A percentile compares a stretch with the other conserved stretches of the same genome.
phyloP scores from a whole-genome alignment of 768 basidiomycete species.

The Dacryopinax primogenitus region DNA sequence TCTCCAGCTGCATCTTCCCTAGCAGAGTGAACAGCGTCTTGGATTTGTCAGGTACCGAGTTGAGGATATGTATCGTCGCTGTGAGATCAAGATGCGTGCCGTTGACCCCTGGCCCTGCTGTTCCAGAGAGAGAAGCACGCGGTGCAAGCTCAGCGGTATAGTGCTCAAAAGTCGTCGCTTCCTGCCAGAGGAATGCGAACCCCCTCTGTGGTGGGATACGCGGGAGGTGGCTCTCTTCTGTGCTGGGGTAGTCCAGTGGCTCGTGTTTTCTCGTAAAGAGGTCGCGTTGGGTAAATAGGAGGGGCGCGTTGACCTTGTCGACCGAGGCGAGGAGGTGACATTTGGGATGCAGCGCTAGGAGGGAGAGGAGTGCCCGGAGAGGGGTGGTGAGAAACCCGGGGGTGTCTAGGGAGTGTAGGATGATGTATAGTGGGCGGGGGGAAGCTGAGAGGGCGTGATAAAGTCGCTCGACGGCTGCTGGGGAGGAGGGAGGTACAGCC shows the following conservation, averaged over 20 bases:
- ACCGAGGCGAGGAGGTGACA: conserved; percentile 77
- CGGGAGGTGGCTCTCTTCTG: conserved; percentile 17
- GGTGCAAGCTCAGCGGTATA: conserved; percentile 60
- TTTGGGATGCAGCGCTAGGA: conserved; percentile 57
- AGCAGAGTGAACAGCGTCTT: conserved; percentile 19
- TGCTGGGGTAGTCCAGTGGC: conserved; percentile 12
- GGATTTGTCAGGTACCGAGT: conserved; percentile 30
- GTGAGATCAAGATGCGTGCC: conserved; percentile 27
- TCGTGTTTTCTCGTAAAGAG: conserved; percentile 36
- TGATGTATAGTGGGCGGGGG: conserved; percentile 48
- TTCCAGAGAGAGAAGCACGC: conserved; percentile 14
- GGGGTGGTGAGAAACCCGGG: conserved; percentile 51
- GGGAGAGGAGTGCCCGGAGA: conserved; percentile 50
- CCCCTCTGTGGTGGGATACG: conserved; percentile 22
- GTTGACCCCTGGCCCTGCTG: conserved; percentile 14
- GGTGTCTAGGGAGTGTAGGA: conserved; percentile 84
- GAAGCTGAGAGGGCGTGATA: conserved; percentile 22
- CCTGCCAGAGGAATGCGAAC: conserved; percentile 69
- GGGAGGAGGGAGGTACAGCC: conserved; percentile 28
- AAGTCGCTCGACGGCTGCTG: background rate
- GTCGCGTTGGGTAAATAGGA: conserved; percentile 71
- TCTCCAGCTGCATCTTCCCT: conserved; percentile 28
- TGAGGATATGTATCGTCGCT: conserved; percentile 62
- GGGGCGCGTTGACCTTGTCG: conserved; percentile 73
- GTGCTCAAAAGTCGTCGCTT: conserved; percentile 69